Base-by-base conservation (phyloP, 2,329 filamentous ascomycete genomes). In the Arthrobotrys conoides region DNA sequence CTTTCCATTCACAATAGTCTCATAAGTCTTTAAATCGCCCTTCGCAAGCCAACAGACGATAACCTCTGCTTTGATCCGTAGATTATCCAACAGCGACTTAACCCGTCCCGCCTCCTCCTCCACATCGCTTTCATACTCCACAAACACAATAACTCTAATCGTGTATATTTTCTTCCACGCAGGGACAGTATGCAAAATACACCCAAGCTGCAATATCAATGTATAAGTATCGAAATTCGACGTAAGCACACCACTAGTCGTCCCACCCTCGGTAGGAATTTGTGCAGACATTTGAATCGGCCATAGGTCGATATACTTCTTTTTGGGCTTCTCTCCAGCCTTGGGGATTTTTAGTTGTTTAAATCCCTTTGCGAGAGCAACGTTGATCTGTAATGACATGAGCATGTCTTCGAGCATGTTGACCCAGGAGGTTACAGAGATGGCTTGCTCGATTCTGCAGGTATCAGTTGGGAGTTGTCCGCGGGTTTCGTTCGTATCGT, bases 161-260 rank as follows among this genome's bases (percentile, higher is more conserved):
- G 86, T 88, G 83, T 92, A 96, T 0, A 87, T 88, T 66, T 89
- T 89, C 82, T 91, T 92, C 93, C 93, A 97, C 0, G 91, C 90
- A 1, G 91, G 91, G 0, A 96, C 93, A 0, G 92, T 96, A 80
- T 91, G 89, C 0, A 97, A 84, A 73, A 97, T 96, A 81, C 93
- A 95, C 0, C 94, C 93, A 8, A 82, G 68, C 65, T 82, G 82
- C 10, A 82, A 73, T 33, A 82, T 82, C 20, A 82, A 71, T 8
- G 82, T 89, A 88, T 94, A 96, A 0, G 93, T 97, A 83, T 97
- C 93, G 83, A 97, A 96, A 81, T 97, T 97, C 0, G 92, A 96
- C 0, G 93, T 96, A 69, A 95, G 84, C 5, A 96, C 87, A 81
- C 89, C 71, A 16, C 76, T 76, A 16, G 73, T 69, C 14, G 69